phyloP scores from a whole-genome alignment of 495 filamentous ascomycete genomes.

The Neurospora africana region DNA sequence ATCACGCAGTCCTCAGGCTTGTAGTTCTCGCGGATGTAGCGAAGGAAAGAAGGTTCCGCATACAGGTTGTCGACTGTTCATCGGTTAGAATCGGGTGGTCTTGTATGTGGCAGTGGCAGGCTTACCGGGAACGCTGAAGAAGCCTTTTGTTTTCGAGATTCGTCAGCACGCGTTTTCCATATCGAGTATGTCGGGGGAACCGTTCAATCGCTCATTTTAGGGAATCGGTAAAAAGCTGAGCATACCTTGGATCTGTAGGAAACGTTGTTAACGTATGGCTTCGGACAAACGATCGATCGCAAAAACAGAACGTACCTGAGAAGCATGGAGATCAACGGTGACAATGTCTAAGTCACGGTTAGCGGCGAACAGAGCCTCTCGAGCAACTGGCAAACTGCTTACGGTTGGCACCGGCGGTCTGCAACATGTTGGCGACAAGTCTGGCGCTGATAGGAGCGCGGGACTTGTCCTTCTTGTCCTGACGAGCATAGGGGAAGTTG shows the following conservation, averaged over 20 bases:
- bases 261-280: neutral
- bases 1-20: constrained; percentile 79
- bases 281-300: neutral
- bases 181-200: neutral
- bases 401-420: constrained; percentile 82
- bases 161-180: neutral
- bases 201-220: neutral
- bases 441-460: constrained; percentile 84
- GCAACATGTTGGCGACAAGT: constrained; percentile 95
- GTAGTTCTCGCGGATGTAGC: constrained; percentile 84
- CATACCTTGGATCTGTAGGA: constrained; percentile 14
- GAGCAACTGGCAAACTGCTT: constrained; percentile 8
- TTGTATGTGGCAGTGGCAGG: neutral
- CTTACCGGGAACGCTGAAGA: constrained; percentile 78
- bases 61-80: constrained; percentile 69
- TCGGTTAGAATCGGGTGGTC: neutral
- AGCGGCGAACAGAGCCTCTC: constrained; percentile 39
- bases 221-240: neutral
- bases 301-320: constrained; percentile 35
- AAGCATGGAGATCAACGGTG: constrained; percentile 76
- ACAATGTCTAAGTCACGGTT: constrained; percentile 63
- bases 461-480: constrained; percentile 95
- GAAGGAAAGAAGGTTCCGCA: constrained; percentile 83
- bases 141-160: constrained; percentile 54
- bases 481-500: constrained; percentile 97